Conservation (phyloP, 2,329 filamentous ascomycete species). For the Alternaria metachromatica region DNA sequence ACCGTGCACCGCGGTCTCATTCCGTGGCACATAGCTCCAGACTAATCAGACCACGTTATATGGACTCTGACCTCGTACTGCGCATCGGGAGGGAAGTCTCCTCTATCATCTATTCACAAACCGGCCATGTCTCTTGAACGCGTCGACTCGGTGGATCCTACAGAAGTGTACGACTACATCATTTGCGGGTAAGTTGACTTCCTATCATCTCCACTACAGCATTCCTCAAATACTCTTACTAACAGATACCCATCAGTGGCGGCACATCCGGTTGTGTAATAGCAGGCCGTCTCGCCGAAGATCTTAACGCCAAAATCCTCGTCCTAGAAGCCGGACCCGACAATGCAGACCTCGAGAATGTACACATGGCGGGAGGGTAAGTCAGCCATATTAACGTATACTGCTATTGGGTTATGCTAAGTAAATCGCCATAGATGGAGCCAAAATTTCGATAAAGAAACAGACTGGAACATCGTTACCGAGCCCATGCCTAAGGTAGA, state of each 20-base stretch:
- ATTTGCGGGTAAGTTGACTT: slow-evolving; percentile 29
- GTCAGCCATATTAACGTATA: background rate
- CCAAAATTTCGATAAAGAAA: slow-evolving; percentile 57
- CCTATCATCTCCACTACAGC: too few species aligned
- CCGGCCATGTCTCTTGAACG: slow-evolving; percentile 27
- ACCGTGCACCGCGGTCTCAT: background rate
- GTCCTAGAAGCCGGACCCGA: slow-evolving; percentile 58
- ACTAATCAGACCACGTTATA: background rate
- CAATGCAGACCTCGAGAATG: slow-evolving; percentile 55
- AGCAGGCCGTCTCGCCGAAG: slow-evolving; percentile 56
- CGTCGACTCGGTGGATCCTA: slow-evolving; percentile 23
- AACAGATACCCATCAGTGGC: slow-evolving; percentile 37
- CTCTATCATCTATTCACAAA: background rate
- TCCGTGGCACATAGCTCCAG: background rate
- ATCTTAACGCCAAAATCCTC: slow-evolving; percentile 51
- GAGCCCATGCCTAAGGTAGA: slow-evolving; percentile 51
- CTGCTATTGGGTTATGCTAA: background rate
- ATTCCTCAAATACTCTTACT: background rate
- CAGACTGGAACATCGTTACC: slow-evolving; percentile 60
- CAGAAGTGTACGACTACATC: slow-evolving; percentile 34
- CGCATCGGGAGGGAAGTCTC: background rate
- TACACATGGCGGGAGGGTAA: slow-evolving; percentile 58
- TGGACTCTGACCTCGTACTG: background rate
- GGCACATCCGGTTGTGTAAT: slow-evolving; percentile 59
- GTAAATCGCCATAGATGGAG: slow-evolving; percentile 43